phyloP scores from a whole-genome alignment of 208 protist genomes.

The Leishmania tropica region DNA sequence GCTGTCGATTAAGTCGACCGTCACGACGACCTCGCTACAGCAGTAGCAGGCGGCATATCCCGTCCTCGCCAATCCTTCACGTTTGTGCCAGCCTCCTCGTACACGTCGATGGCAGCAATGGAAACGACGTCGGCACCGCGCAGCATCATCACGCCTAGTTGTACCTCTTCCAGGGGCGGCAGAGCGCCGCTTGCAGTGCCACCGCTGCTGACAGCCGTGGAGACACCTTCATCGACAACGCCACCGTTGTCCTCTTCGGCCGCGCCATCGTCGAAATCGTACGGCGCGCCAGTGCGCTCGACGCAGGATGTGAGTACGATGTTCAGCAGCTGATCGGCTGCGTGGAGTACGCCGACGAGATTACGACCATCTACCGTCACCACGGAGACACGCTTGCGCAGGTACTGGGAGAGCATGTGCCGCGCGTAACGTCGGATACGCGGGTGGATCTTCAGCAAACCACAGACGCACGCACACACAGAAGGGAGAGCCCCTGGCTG shows the following conservation, averaged over 20 bases:
- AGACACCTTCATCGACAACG: neutral
- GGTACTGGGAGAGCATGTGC: conserved; percentile 65
- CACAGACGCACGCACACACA: neutral
- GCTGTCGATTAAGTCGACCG: neutral
- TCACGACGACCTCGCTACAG: conserved; percentile 3
- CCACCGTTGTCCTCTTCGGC: conserved; percentile 11
- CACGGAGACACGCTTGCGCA: conserved; percentile 79
- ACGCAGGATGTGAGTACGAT: conserved; percentile 71
- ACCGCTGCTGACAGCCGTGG: neutral
- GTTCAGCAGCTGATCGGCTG: conserved; percentile 85
- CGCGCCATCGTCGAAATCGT: conserved; percentile 28
- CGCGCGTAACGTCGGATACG: neutral
- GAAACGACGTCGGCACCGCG: conserved; percentile 75
- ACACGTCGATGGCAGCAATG: conserved; percentile 67
- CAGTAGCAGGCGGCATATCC: conserved; percentile 59
- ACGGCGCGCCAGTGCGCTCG: conserved; percentile 59
- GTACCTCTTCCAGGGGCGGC: conserved; percentile 46
- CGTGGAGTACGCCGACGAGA: conserved; percentile 77
- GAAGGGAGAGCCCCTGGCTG: neutral
- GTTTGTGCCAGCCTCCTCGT: conserved; percentile 74
- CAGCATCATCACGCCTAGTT: conserved; percentile 72
- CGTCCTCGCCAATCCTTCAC: conserved; percentile 43
- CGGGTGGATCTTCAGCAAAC: neutral
- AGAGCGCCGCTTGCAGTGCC: neutral
- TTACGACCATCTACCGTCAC: conserved; percentile 80